Base-by-base conservation (phyloP, 495 filamentous ascomycete genomes). In the Penicillium silybi region DNA sequence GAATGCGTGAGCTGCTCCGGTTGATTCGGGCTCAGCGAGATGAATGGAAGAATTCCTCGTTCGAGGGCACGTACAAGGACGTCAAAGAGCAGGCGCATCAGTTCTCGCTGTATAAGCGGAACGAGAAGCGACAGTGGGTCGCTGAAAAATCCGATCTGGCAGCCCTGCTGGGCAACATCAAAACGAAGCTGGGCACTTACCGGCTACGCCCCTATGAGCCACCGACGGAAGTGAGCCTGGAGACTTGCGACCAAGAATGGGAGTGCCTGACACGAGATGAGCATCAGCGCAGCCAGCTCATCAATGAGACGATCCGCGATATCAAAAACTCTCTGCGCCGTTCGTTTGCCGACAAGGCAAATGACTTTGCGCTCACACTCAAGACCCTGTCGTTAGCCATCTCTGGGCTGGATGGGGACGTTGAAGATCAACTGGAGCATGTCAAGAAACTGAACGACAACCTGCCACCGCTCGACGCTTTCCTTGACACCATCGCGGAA, bases 291-390 rank as follows among this genome's bases (percentile, higher is more conserved):
- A 92, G 90, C 49, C 89, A 96, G 65, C 73, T 92, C 56, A 97
- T 98, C 65, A 98, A 97, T 68, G 90, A 97, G 70, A 97, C 90
- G 13, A 97, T 98, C 52, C 80, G 95, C 71, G 93, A 98, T 61
- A 97, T 97, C 74, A 98, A 98, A 67, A 95, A 97, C 63, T 80
- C 81, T 2, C 83, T 98, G n/a, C 87, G 93, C 15, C 86, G 85
- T 52, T 86, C 84, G 9, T 98, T 97, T 60, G 93, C 93, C 16
- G 89, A 97, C 68, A 95, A 93, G 67, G 93, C 93, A 10, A 97
- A 98, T 63, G 91, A 96, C 66, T 96, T 98, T 67, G 95, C 95
- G 0, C 72, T 96, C 16, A 91, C 93, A 1, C 80, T 98, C 46
- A 92, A 96, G 66, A 96, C 92, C 0, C 81, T 98, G 59, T 90